Evolutionary conservation across 352 stramenopile species (phyloP).

Genomic region (Pythium sukuiense): DNA sequence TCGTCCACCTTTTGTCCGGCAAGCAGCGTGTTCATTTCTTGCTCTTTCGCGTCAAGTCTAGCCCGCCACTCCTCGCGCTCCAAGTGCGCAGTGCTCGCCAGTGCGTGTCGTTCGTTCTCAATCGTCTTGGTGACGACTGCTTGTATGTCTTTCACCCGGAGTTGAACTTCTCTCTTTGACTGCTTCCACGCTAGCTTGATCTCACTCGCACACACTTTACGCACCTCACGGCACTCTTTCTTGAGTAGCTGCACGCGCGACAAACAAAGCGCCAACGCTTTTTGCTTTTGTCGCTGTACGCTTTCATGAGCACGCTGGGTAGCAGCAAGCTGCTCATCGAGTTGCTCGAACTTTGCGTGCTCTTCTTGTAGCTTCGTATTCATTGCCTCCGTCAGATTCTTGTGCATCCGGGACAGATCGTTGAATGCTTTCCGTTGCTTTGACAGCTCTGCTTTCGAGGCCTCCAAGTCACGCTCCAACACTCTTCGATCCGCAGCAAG

Average conservation of each 20-base stretch:
- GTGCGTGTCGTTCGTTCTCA: conserved; percentile 23
- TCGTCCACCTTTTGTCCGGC: conserved; percentile 48
- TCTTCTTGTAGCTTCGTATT: conserved; percentile 41
- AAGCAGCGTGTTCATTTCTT: conserved; percentile 47
- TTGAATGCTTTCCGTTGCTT: conserved; percentile 65
- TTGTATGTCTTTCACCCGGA: conserved; percentile 14
- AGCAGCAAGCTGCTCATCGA: conserved; percentile 34
- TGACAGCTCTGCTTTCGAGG: conserved; percentile 33
- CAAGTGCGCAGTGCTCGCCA: conserved; percentile 30
- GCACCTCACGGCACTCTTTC: conserved; percentile 17
- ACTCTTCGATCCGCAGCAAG: conserved; percentile 29
- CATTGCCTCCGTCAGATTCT: conserved; percentile 58
- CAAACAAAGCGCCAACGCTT: conserved; percentile 18
- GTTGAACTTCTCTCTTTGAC: conserved; percentile 6
- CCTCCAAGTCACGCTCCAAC: conserved; percentile 31
- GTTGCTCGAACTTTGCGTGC: conserved; percentile 15
- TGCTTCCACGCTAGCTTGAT: conserved; percentile 20
- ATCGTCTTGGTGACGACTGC: conserved; percentile 4
- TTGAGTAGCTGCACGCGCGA: conserved; percentile 13
- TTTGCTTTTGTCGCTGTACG: not conserved
- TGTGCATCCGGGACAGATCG: conserved; percentile 66
- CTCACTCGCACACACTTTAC: conserved; percentile 11
- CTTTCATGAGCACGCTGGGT: conserved; percentile 4
- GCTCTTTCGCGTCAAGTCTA: conserved; percentile 45
- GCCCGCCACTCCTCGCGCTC: conserved; percentile 51